These are phyloP conservation scores for Ganoderma sp. DNA, from an alignment of 1,284 basidiomycete species.

Conservation along the genomic window DNA sequence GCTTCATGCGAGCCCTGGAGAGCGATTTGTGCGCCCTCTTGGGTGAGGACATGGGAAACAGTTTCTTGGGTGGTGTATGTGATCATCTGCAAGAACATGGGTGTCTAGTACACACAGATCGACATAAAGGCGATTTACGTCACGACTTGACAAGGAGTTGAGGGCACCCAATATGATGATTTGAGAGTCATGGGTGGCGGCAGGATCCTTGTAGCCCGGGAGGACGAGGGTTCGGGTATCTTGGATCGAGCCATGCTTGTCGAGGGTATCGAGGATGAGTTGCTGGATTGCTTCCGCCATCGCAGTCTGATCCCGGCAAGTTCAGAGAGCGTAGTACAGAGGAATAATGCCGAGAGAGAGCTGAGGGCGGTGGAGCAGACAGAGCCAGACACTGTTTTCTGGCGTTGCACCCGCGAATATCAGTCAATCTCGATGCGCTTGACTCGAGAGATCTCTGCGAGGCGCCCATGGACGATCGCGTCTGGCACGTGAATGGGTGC, in stretches of 20 bases:
- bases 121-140: slow-evolving; percentile 58
- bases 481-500: slow-evolving; percentile 29
- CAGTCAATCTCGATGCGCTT: slow-evolving; percentile 30
- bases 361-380: background rate
- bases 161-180: slow-evolving; percentile 85
- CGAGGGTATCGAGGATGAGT: slow-evolving; percentile 76
- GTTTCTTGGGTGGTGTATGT: slow-evolving; percentile 81
- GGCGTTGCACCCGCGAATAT: background rate
- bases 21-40: slow-evolving; percentile 83
- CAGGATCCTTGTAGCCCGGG: slow-evolving; percentile 64
- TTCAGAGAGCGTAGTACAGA: background rate
- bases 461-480: slow-evolving; percentile 26
- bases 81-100: slow-evolving; percentile 72
- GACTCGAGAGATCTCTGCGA: slow-evolving; percentile 23
- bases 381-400: background rate
- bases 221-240: slow-evolving; percentile 79
- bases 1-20: slow-evolving; percentile 91
- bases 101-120: slow-evolving; percentile 1
- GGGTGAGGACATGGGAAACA: slow-evolving; percentile 73
- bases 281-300: slow-evolving; percentile 85
- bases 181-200: slow-evolving; percentile 76
- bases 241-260: slow-evolving; percentile 60
- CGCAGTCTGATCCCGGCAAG: slow-evolving; percentile 16
- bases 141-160: slow-evolving; percentile 86
- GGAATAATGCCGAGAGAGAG: slow-evolving; percentile 2